A percentile compares a stretch with the other conserved stretches of the same genome.
Conservation (phyloP, 306 rosid genomes). For the Castanopsis chinensis region DNA sequence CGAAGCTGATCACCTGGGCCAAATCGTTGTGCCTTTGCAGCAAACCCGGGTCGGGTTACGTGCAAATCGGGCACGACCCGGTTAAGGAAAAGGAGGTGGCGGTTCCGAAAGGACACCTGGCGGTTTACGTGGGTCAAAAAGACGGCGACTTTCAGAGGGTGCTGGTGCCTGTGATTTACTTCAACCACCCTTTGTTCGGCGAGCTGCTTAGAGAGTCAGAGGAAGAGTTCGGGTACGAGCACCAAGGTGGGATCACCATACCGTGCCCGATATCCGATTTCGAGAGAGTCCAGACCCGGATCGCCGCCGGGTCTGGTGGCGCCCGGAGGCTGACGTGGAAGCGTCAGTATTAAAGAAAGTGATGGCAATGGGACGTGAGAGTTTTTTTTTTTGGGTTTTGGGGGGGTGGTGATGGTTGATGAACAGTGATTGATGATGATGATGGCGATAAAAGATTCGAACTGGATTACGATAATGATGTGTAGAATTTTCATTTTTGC, state of each 20-base stretch:
- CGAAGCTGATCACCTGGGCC: conserved; percentile 61
- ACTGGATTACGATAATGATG: conserved; percentile 13
- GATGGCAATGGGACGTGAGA: too few relatives aligned
- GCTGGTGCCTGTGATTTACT: conserved; percentile 85
- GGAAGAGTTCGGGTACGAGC: conserved; percentile 69
- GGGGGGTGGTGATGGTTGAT: background rate
- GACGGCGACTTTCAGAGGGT: conserved; percentile 74
- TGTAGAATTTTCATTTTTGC: conserved; percentile 4
- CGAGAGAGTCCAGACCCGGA: conserved; percentile 70
- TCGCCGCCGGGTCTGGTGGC: conserved; percentile 42
- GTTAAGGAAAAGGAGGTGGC: conserved; percentile 1
- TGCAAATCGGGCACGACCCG: conserved; percentile 38
- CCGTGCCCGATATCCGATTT: conserved; percentile 78
- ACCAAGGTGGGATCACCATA: conserved; percentile 80
- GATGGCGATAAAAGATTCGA: conserved; percentile 24
- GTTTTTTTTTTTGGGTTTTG: too few relatives aligned
- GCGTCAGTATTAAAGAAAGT: conserved; percentile 12
- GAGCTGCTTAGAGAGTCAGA: conserved; percentile 71
- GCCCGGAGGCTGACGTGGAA: conserved; percentile 41
- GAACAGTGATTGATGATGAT: conserved; percentile 1
- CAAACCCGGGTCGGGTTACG: conserved; percentile 40
- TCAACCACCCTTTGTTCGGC: conserved; percentile 82
- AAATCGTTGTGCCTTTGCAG: conserved; percentile 34
- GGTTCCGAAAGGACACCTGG: conserved; percentile 86
- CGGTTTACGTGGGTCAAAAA: conserved; percentile 80